These are phyloP conservation scores for Pseudomassariella vexata DNA, from an alignment of 2,329 filamentous ascomycete genomes.

Conservation along the genomic window DNA sequence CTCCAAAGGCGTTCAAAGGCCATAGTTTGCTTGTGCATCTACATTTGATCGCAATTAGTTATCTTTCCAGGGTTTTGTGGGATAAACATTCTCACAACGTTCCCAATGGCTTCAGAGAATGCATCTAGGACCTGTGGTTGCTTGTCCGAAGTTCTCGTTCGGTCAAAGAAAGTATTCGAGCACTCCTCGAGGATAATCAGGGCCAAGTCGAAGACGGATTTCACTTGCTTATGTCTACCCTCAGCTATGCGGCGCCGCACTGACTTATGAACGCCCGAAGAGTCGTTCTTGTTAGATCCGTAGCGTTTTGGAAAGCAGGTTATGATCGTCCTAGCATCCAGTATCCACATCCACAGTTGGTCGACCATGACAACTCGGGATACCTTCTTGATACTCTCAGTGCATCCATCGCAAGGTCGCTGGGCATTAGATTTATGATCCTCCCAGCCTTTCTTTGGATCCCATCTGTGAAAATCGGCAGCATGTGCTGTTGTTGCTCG, in stretches of 20 bases:
- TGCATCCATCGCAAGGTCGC: conserved; percentile 9
- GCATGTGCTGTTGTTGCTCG: conserved; percentile 24
- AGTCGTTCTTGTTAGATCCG: conserved; percentile 31
- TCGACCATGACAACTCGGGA: conserved; percentile 34
- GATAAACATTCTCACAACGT: too few relatives aligned
- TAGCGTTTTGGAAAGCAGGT: conserved; percentile 37
- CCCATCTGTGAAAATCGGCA: conserved; percentile 15
- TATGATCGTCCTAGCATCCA: conserved; percentile 31
- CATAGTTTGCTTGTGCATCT: conserved; percentile 31
- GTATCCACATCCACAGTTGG: conserved; percentile 38
- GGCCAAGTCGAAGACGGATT: conserved; percentile 34
- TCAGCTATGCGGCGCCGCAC: conserved; percentile 26
- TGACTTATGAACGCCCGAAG: conserved; percentile 32
- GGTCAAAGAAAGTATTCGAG: conserved; percentile 33
- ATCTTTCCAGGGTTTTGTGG: too few relatives aligned
- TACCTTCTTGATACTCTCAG: conserved; percentile 12
- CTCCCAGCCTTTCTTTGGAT: conserved; percentile 2
- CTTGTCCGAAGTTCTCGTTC: conserved; percentile 21
- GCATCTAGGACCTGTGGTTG: conserved; percentile 34
- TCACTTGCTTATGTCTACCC: conserved; percentile 18
- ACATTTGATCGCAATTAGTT: too few relatives aligned
- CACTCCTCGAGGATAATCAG: conserved; percentile 36
- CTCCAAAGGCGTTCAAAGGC: conserved; percentile 32
- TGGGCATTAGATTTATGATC: conserved; percentile 7
- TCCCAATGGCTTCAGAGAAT: conserved; percentile 34